These are phyloP conservation scores for Neurospora discreta DNA, from an alignment of 495 filamentous ascomycete species.

Conservation along the genomic window DNA sequence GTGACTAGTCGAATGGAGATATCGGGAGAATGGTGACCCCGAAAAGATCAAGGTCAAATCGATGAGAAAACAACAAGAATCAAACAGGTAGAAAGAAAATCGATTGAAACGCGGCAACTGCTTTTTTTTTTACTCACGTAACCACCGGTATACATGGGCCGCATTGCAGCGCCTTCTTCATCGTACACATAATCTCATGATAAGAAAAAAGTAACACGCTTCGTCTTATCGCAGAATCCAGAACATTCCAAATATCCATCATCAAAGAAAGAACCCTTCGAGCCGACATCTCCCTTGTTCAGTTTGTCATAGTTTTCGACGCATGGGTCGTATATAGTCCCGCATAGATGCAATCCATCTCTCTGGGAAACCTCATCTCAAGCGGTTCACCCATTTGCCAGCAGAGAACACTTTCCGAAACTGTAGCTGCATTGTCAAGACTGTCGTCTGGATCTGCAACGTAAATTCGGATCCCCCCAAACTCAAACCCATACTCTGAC, in stretches of 20 bases:
- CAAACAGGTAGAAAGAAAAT: background rate
- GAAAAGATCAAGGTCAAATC: background rate
- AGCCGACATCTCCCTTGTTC: background rate
- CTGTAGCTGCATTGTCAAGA: background rate
- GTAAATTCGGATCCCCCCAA: conserved; percentile 8
- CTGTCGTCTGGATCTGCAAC: background rate
- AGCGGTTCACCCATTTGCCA: conserved; percentile 18
- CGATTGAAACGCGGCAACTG: background rate
- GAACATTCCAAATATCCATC: background rate
- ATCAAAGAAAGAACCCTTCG: background rate
- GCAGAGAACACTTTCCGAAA: background rate
- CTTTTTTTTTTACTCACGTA: background rate
- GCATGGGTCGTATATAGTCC: background rate
- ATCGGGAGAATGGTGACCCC: background rate
- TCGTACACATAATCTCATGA: background rate
- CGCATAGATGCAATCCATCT: conserved; percentile 21
- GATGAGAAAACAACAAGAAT: background rate
- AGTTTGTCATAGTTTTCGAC: background rate
- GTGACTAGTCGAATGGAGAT: background rate
- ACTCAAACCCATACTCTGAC: background rate
- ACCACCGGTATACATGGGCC: background rate
- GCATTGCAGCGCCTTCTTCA: background rate
- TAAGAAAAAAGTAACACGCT: background rate
- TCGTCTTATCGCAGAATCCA: background rate
- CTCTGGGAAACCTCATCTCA: conserved; percentile 13